Conservation (phyloP, 192 early-diverging fungal species). For the Chytriomyces hyalinus region DNA sequence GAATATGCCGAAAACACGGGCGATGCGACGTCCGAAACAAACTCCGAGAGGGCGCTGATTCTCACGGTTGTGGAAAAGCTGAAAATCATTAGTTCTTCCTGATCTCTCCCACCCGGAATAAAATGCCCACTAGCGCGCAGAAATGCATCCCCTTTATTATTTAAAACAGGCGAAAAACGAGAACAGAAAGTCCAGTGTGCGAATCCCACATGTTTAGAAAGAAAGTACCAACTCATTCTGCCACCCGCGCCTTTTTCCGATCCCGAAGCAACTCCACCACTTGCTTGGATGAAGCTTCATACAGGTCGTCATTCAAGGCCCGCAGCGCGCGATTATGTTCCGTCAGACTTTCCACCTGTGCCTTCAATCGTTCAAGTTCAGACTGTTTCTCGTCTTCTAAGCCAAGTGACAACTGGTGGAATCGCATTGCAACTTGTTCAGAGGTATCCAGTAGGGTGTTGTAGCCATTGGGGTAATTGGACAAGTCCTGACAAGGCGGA, state of each 20-base stretch:
- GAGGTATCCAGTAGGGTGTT: constrained; percentile 12
- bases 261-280: constrained; percentile 17
- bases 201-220: background rate
- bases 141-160: too few relatives aligned
- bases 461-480: constrained; percentile 11
- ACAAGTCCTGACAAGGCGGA: background rate
- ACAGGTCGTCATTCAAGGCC: constrained; percentile 36
- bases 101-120: too few relatives aligned
- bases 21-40: background rate
- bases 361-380: constrained; percentile 24
- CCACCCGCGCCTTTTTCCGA: background rate
- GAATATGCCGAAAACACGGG: constrained; percentile 40
- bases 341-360: constrained; percentile 29
- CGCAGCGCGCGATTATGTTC: constrained; percentile 35
- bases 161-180: too few relatives aligned
- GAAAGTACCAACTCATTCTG: background rate
- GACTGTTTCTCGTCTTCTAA: constrained; percentile 14
- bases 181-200: too few relatives aligned
- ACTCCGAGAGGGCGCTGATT: constrained; percentile 12
- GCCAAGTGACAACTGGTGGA: background rate
- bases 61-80: constrained; percentile 16
- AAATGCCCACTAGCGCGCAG: too few relatives aligned
- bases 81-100: constrained; percentile 4
- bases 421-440: constrained; percentile 1
- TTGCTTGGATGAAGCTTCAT: constrained; percentile 30